Percentiles rank a stretch among this genome's conserved stretches.
phyloP scores from a whole-genome alignment of 495 filamentous ascomycete genomes.

The Aspergillus homomorphus region DNA sequence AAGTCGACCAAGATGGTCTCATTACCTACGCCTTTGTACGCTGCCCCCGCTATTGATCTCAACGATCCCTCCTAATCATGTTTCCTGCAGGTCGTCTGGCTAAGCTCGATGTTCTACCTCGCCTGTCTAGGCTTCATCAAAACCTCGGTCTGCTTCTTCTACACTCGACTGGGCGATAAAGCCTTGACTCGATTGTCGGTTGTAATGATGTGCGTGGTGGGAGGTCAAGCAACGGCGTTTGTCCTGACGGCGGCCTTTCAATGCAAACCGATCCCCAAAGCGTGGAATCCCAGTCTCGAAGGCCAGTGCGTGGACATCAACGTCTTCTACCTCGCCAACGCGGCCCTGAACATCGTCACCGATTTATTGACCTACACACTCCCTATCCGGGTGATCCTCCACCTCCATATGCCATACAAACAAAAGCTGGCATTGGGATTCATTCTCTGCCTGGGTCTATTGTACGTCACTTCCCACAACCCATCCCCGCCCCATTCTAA shows the following conservation, averaged over 20 bases:
- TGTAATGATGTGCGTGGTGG: conserved; percentile 32
- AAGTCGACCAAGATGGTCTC: conserved; percentile 21
- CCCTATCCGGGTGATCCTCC: conserved; percentile 37
- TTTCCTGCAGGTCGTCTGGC: conserved; percentile 29
- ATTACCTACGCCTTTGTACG: conserved; percentile 34
- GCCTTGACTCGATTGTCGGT: conserved; percentile 30
- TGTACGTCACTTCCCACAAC: conserved; percentile 25
- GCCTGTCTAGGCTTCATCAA: conserved; percentile 40
- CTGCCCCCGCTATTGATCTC: neutral
- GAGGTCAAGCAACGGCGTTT: conserved; percentile 31
- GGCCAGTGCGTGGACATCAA: conserved; percentile 48
- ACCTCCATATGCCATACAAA: conserved; percentile 35
- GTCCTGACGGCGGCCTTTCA: conserved; percentile 40
- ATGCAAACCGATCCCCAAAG: conserved; percentile 33
- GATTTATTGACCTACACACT: conserved; percentile 53
- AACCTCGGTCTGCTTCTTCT: conserved; percentile 39
- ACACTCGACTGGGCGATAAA: conserved; percentile 38
- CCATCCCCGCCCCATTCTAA: neutral
- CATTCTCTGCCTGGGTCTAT: conserved; percentile 41
- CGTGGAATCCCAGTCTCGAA: conserved; percentile 24
- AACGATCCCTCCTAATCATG: neutral
- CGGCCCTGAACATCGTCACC: conserved; percentile 50
- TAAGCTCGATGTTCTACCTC: conserved; percentile 44
- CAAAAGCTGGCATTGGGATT: conserved; percentile 32
- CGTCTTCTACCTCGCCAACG: conserved; percentile 43